These are phyloP conservation scores for Byssoonygena ceratinophila DNA, from an alignment of 2,329 filamentous ascomycete species.

Conservation along the genomic window DNA sequence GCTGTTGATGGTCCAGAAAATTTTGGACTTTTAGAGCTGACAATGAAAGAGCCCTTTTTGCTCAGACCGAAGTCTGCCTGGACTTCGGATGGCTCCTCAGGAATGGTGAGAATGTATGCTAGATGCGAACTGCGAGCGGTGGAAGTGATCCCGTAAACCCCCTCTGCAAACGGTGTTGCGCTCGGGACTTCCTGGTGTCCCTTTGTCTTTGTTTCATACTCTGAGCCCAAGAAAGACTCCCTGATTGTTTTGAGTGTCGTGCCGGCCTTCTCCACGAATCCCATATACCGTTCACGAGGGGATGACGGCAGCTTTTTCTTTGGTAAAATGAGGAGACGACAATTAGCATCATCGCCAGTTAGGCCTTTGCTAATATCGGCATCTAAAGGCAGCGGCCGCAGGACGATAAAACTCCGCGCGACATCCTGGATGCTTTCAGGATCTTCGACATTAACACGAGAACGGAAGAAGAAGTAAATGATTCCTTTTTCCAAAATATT, in stretches of 20 bases:
- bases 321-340: constrained; percentile 64
- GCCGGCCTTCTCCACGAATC: constrained; percentile 68
- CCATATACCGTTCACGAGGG: constrained; percentile 61
- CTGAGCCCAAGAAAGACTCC: constrained; percentile 55
- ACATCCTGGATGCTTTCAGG: constrained; percentile 61
- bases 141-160: constrained; percentile 69
- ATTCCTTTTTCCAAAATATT: constrained; percentile 75
- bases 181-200: constrained; percentile 59
- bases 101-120: constrained; percentile 68
- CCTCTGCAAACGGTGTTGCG: constrained; percentile 68
- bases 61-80: constrained; percentile 65
- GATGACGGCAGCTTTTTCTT: constrained; percentile 72
- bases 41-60: constrained; percentile 62
- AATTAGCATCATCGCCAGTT: constrained; percentile 49
- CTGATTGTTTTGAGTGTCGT: constrained; percentile 58
- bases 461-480: constrained; percentile 82
- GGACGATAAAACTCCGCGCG: constrained; percentile 65
- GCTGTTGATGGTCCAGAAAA: constrained; percentile 55
- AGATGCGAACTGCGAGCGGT: constrained; percentile 64
- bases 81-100: constrained; percentile 56
- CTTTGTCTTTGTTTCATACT: constrained; percentile 66
- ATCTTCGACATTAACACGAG: constrained; percentile 61
- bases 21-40: constrained; percentile 71
- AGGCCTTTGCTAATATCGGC: constrained; percentile 55
- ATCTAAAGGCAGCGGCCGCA: constrained; percentile 61